Base-by-base conservation (phyloP, 2,329 filamentous ascomycete species). In the Colletotrichum sp. region DNA sequence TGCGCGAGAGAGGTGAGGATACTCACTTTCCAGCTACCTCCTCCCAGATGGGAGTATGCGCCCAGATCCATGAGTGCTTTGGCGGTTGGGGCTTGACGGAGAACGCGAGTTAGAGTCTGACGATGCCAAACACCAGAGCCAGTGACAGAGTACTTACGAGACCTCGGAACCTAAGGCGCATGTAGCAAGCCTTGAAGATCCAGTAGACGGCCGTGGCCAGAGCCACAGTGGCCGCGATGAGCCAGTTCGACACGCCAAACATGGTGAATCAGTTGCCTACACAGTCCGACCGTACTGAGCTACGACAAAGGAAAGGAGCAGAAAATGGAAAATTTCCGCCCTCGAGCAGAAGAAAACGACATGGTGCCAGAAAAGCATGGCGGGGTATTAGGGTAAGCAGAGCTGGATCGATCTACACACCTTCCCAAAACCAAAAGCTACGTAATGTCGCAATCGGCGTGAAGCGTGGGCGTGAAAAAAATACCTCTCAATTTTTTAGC, bases 1-100 rank as follows among this genome's bases (percentile, higher is more conserved):
- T 26, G 9, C 7, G 7, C 10, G 6, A 5, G 6, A 9, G 7
- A n/a, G 16, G 2, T 18, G 32, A n/a, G 4, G 2, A 6, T 28
- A 28, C 30, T 69, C 30, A 69, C 66, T 48, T 64, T 8, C 70
- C 61, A 6, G 71, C 58, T 12, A 74, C 64, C 26, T 78, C 75
- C 24, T 77, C 75, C 56, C 80, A 76, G 65, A 78, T 62, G 30
- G 74, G 75, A 3, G 80, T 70, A 48, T 80, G 79, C 36, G 74
- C 79, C 70, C 75, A 80, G 5, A 80, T 72, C 67, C 77, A 70
- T 9, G 76, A 78, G 65, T 80, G 79, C 70, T 65, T 72, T 6
- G 76, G 76, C 38, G 71, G 70, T 64, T 76, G 70, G 36, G 70
- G 66, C 70, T 71, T n/a, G 6, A 6, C 1, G 1, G 26, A 6